phyloP scores from a whole-genome alignment of 306 rosid genomes.

The Psophocarpus tetragonolobus region DNA sequence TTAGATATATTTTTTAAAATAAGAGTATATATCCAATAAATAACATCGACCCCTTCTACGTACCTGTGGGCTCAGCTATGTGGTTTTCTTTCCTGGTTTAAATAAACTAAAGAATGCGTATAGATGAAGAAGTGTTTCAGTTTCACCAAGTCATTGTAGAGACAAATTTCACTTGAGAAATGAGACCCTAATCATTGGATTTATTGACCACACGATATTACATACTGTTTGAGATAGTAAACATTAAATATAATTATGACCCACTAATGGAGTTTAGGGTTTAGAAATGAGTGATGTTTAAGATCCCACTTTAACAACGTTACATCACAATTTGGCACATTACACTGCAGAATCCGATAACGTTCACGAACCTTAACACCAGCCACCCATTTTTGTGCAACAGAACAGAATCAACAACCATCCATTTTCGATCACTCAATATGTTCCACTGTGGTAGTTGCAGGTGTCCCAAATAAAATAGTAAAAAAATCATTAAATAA shows the following conservation, averaged over 20 bases:
- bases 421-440: neutral
- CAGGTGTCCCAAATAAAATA: neutral
- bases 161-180: constrained; percentile 25
- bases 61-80: neutral
- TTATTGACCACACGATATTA: constrained; percentile 6
- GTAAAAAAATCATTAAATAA: too few relatives aligned
- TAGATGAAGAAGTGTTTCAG: neutral
- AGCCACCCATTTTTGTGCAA: constrained; percentile 23
- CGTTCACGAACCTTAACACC: neutral
- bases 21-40: too few relatives aligned
- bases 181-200: neutral
- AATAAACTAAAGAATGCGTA: neutral
- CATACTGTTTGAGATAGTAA: neutral
- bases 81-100: neutral
- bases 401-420: neutral
- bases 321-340: constrained; percentile 29
- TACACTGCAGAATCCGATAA: constrained; percentile 12
- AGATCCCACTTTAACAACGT: constrained; percentile 28
- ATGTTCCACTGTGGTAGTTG: neutral
- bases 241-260: neutral
- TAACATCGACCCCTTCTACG: too few relatives aligned
- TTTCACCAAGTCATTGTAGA: neutral
- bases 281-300: constrained; percentile 16
- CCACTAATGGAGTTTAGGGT: constrained; percentile 3
- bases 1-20: too few relatives aligned